Conservation (phyloP, 768 basidiomycete species). For the Termitomyces sp. region DNA sequence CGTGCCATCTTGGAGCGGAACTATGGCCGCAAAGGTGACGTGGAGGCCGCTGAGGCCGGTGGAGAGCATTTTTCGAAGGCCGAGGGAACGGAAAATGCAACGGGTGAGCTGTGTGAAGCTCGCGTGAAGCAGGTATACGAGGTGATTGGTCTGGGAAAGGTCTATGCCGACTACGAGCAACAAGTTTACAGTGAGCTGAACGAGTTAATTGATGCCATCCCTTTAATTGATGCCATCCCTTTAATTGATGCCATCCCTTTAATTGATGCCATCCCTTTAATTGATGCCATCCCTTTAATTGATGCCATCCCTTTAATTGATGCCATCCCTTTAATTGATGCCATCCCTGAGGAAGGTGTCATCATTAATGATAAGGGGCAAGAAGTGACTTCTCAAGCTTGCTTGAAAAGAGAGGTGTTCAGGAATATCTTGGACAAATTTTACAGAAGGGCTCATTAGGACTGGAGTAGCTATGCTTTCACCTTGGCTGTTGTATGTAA, state of each 20-base stretch:
- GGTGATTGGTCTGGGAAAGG: conserved; percentile 53
- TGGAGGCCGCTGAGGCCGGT: conserved; percentile 11
- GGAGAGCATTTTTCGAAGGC: conserved; percentile 6
- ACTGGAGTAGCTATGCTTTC: neutral
- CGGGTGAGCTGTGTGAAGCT: conserved; percentile 40
- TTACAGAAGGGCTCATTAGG: conserved; percentile 49
- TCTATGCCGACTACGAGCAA: conserved; percentile 77
- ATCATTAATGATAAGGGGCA: conserved; percentile 23
- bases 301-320: too few relatives aligned
- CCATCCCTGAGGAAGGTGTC: conserved; percentile 53
- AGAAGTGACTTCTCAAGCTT: conserved; percentile 10
- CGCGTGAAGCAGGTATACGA: conserved; percentile 61
- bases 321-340: conserved; percentile 72
- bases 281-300: too few relatives aligned
- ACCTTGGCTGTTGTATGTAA: too few relatives aligned
- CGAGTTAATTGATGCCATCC: conserved; percentile 63
- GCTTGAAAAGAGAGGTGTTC: conserved; percentile 65
- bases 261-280: too few relatives aligned
- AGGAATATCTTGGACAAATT: conserved; percentile 86
- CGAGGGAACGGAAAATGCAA: conserved; percentile 25
- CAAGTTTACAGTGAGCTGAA: conserved; percentile 59
- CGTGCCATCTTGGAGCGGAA: conserved; percentile 48
- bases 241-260: too few relatives aligned
- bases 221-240: too few relatives aligned
- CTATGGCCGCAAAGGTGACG: conserved; percentile 36